Conservation (phyloP, 192 early-diverging fungal species). For the Coemansia sp. region DNA sequence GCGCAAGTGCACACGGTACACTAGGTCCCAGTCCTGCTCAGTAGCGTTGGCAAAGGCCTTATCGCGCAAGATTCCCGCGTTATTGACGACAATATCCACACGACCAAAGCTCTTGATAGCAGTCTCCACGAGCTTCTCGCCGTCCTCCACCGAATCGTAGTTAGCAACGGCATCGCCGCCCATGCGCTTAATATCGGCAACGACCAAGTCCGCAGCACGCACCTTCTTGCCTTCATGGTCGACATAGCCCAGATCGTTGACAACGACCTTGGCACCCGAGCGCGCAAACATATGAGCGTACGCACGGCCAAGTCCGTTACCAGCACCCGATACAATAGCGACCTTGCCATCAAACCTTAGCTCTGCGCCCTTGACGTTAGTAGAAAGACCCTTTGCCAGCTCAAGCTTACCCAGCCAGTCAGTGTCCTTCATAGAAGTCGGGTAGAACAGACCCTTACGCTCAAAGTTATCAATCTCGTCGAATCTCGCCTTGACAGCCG, state of each 20-base stretch:
- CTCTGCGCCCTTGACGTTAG: slow-evolving; percentile 61
- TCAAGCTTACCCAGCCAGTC: slow-evolving; percentile 83
- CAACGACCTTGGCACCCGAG: slow-evolving; percentile 86
- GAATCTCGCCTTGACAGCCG: slow-evolving; percentile 77
- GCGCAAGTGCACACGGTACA: slow-evolving; percentile 86
- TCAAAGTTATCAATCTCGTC: slow-evolving; percentile 76
- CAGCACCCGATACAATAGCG: slow-evolving; percentile 89
- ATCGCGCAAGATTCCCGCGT: slow-evolving; percentile 97
- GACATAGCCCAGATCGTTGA: slow-evolving; percentile 84
- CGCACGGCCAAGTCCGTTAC: slow-evolving; percentile 89
- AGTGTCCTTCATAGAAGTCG: slow-evolving; percentile 73
- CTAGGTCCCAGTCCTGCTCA: slow-evolving; percentile 93
- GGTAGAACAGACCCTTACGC: slow-evolving; percentile 56
- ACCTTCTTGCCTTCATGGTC: slow-evolving; percentile 50
- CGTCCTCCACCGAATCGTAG: slow-evolving; percentile 96
- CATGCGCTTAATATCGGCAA: slow-evolving; percentile 73
- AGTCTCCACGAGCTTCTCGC: slow-evolving; percentile 90
- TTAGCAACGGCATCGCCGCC: slow-evolving; percentile 93
- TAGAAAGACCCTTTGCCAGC: slow-evolving; percentile 66
- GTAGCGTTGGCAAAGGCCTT: slow-evolving; percentile 91
- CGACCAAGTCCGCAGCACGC: slow-evolving; percentile 74
- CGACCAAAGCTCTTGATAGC: slow-evolving; percentile 84
- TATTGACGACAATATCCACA: slow-evolving; percentile 90
- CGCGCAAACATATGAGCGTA: slow-evolving; percentile 86
- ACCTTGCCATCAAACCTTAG: slow-evolving; percentile 80